phyloP scores from a whole-genome alignment of 73 alveolate species.

The Paramecium tetraurelia region DNA sequence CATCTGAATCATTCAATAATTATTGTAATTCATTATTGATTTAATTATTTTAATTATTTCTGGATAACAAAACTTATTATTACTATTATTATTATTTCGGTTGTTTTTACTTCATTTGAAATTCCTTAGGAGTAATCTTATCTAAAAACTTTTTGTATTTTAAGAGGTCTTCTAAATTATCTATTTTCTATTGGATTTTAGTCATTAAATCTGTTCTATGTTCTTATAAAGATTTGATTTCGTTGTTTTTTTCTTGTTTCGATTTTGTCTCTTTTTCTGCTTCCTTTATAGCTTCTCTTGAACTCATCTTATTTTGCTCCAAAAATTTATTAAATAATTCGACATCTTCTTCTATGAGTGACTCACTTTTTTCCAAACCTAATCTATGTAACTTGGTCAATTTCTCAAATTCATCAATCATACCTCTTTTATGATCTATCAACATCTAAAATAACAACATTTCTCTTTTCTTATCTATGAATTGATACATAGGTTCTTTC shows the following conservation, averaged over 20 bases:
- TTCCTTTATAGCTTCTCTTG: constrained; percentile 54
- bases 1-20: constrained; percentile 57
- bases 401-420: constrained; percentile 61
- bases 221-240: constrained; percentile 44
- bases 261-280: constrained; percentile 52
- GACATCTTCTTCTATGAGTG: constrained; percentile 56
- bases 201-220: constrained; percentile 50
- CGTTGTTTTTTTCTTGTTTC: constrained; percentile 25
- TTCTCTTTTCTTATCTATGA: constrained; percentile 64
- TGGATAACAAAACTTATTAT: background rate
- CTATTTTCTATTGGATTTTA: constrained; percentile 45
- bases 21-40: constrained; percentile 37
- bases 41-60: background rate
- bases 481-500: constrained; percentile 61
- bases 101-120: background rate
- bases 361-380: constrained; percentile 59
- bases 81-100: constrained; percentile 11
- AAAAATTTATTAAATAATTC: constrained; percentile 55
- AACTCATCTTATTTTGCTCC: constrained; percentile 48
- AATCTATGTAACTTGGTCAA: constrained; percentile 52
- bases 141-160: constrained; percentile 58
- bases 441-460: constrained; percentile 59
- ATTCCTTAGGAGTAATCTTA: constrained; percentile 59
- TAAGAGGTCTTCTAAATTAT: constrained; percentile 51
- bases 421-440: constrained; percentile 57